Evolutionary conservation across 768 basidiomycete species (phyloP), one percentile per base, ranked within the genome.

Genomic region (Termitomyces sp.): DNA sequence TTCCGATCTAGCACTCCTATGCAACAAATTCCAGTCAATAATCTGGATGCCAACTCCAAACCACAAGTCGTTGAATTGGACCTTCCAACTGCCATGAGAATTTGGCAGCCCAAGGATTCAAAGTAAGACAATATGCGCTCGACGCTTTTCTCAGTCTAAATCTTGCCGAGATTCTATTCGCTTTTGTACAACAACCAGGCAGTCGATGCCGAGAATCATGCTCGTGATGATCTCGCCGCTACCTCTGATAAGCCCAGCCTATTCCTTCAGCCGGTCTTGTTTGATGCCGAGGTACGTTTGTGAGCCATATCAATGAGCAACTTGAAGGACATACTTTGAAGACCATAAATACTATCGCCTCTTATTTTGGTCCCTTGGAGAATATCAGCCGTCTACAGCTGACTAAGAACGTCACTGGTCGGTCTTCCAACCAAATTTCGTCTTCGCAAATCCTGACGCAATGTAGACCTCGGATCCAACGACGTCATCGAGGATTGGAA

Each of bases 341-440:
- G 88, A 75, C 81, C 16, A 70, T 90, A 30, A 72, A 73, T 15
- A 74, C 70, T 27, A 72, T 93, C 37, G 77, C 78, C 12, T 70
- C 75, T 15, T 79, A 81, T 41, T 93, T 92, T 66, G 91, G 91
- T 33, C 69, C 74, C 5, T 65, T 93, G 27, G 90, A 92, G 64
- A 73, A 73, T 39, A 83, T 91, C 61, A 66, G 65, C 11, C 65
- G 70, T 11, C 76, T 73, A 50, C 59, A 71, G 58, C 33, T 52
- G 31, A 46, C 59, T 15, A 50, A 55, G 45, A 37, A 50, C 36
- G 54, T 48, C 48, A 52, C 37, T 61, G 67, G 69, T 67, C 27
- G 61, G 54, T 60, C 36, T 47, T n/a, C 44, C 41, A 48, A 48
- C 3, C 42, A 16, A 44, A 31, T 54, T 27, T 24, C 15, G n/a